phyloP scores from a whole-genome alignment of 2,329 filamentous ascomycete species.

The Cercospora zeina region DNA sequence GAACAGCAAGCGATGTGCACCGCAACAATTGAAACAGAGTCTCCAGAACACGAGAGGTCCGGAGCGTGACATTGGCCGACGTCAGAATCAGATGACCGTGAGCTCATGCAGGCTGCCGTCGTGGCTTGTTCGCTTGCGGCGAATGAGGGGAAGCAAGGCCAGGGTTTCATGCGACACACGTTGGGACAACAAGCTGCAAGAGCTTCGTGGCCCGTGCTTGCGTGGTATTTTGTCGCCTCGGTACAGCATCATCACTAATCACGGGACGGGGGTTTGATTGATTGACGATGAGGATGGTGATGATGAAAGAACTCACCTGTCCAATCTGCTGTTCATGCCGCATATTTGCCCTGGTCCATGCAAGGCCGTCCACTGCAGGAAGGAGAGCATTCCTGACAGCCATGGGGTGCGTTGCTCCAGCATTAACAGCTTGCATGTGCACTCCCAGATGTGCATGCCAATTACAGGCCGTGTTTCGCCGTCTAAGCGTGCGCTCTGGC shows the following conservation, averaged over 20 bases:
- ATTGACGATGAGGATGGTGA: not conserved
- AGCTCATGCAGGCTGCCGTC: conserved; percentile 27
- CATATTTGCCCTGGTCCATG: conserved; percentile 74
- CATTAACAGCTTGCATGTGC: conserved; percentile 70
- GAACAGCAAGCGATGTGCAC: conserved; percentile 24
- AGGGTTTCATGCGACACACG: conserved; percentile 12
- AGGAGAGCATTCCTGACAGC: conserved; percentile 72
- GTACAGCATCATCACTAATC: not conserved
- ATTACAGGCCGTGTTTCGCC: conserved; percentile 59
- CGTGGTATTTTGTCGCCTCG: not conserved
- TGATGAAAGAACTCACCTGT: conserved; percentile 71
- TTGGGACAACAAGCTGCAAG: conserved; percentile 4
- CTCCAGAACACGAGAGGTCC: conserved; percentile 16
- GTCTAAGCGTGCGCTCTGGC: not conserved
- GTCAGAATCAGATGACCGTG: conserved; percentile 28
- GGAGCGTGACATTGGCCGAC: conserved; percentile 34
- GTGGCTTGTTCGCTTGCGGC: conserved; percentile 26
- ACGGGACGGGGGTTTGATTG: not conserved
- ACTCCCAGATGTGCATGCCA: conserved; percentile 74
- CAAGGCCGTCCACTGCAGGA: conserved; percentile 72
- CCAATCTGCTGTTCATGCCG: conserved; percentile 72
- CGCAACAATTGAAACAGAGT: conserved; percentile 23
- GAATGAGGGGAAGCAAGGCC: conserved; percentile 26
- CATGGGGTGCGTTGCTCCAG: conserved; percentile 84
- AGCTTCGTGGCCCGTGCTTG: not conserved